A percentile compares a stretch with the other conserved stretches of the same genome.
phyloP scores from a whole-genome alignment of 2,329 filamentous ascomycete species.

The Leptographium galeiforme region DNA sequence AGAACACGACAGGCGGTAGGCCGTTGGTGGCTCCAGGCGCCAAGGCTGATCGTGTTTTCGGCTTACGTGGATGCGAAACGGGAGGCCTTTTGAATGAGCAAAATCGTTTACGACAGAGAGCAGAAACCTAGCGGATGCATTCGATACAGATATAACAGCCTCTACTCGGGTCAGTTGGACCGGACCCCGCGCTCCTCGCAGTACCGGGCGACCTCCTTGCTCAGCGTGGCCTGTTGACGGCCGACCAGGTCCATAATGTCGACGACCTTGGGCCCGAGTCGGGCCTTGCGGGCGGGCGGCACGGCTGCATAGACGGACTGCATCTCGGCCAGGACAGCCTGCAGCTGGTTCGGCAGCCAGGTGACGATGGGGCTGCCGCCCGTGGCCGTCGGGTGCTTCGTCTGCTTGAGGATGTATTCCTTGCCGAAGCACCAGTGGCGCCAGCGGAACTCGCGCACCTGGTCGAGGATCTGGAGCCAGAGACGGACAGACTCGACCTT shows the following conservation, averaged over 20 bases:
- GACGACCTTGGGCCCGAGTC: conserved; percentile 31
- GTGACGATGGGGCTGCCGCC: conserved; percentile 73
- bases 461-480: conserved; percentile 54
- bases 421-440: conserved; percentile 76
- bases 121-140: background rate
- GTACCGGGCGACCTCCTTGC: conserved; percentile 65
- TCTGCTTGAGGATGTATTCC: conserved; percentile 73
- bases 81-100: too few species aligned
- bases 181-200: conserved; percentile 46
- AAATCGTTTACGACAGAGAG: too few species aligned
- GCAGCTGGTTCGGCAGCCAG: conserved; percentile 71
- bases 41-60: too few species aligned
- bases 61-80: too few species aligned
- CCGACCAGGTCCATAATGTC: conserved; percentile 55
- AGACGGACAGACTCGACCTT: conserved; percentile 40
- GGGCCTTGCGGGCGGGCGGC: conserved; percentile 22
- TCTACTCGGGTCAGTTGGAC: too few species aligned
- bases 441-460: conserved; percentile 73
- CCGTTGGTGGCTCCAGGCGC: too few species aligned
- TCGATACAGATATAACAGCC: background rate
- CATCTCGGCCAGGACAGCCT: conserved; percentile 63
- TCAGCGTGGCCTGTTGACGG: conserved; percentile 50
- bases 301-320: conserved; percentile 34
- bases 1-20: too few species aligned
- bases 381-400: conserved; percentile 62